Percentiles rank a stretch among this genome's conserved stretches.
Evolutionary conservation across 1,139 yeast species (phyloP).

Genomic region (Sugiyamaella paludigena): DNA sequence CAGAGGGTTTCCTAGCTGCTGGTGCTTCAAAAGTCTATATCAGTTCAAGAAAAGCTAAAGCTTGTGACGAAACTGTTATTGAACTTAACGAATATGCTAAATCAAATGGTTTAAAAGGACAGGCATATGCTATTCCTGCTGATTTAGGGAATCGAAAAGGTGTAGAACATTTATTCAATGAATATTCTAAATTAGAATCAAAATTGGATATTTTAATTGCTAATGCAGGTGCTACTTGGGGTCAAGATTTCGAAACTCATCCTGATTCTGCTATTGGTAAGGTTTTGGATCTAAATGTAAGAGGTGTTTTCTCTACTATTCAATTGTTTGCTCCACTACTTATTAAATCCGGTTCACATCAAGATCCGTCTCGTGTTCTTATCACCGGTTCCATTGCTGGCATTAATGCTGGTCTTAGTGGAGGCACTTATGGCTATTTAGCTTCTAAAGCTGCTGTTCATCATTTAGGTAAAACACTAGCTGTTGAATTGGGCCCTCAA

Average conservation of each 20-base stretch:
- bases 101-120: slow-evolving; percentile 44
- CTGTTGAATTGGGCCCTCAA: slow-evolving; percentile 62
- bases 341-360: slow-evolving; percentile 51
- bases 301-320: slow-evolving; percentile 69
- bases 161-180: slow-evolving; percentile 46
- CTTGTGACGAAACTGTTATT: slow-evolving; percentile 59
- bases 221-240: slow-evolving; percentile 84
- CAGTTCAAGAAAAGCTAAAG: slow-evolving; percentile 63
- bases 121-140: slow-evolving; percentile 56
- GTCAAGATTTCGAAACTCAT: slow-evolving; percentile 60
- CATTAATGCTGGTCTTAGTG: slow-evolving; percentile 45
- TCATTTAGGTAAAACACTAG: slow-evolving; percentile 64
- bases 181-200: slow-evolving; percentile 41
- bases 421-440: slow-evolving; percentile 67
- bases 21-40: slow-evolving; percentile 65
- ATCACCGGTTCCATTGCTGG: slow-evolving; percentile 63
- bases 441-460: slow-evolving; percentile 79
- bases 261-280: slow-evolving; percentile 63
- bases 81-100: slow-evolving; percentile 49
- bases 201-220: slow-evolving; percentile 66
- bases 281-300: slow-evolving; percentile 62
- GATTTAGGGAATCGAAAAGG: slow-evolving; percentile 58
- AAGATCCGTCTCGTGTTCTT: slow-evolving; percentile 64
- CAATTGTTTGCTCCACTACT: slow-evolving; percentile 61
- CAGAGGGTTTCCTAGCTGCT: slow-evolving; percentile 60